phyloP scores from a whole-genome alignment of 1,284 basidiomycete genomes.

The Irpex sp. region DNA sequence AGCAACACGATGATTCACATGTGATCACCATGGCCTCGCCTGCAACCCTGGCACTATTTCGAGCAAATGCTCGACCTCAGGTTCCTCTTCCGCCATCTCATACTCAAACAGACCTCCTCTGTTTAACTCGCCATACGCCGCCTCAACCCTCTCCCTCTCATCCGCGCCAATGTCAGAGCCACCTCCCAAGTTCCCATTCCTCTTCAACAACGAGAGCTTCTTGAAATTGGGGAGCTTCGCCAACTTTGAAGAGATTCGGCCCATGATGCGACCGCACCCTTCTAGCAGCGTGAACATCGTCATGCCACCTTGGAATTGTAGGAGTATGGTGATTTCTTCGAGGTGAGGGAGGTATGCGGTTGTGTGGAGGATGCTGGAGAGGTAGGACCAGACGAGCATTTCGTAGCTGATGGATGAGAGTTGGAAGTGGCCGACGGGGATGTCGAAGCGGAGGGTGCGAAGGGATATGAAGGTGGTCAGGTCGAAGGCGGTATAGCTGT shows the following conservation, averaged over 20 bases:
- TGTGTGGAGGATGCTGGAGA: neutral
- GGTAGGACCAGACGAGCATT: neutral
- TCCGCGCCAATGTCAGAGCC: neutral
- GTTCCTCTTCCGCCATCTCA: neutral
- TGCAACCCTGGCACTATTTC: neutral
- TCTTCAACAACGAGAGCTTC: neutral
- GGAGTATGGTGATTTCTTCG: neutral
- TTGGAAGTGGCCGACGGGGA: neutral
- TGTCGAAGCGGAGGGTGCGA: neutral
- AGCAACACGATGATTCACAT: neutral
- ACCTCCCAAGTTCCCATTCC: neutral
- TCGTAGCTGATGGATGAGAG: neutral
- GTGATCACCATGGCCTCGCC: neutral
- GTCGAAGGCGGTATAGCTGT: neutral
- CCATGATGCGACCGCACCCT: neutral
- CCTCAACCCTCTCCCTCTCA: neutral
- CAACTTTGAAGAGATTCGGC: neutral
- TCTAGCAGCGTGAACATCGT: neutral
- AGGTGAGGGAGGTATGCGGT: neutral
- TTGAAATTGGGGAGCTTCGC: neutral
- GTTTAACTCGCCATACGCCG: neutral
- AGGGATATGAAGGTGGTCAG: neutral
- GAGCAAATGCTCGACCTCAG: neutral
- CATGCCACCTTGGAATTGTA: neutral
- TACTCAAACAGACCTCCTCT: neutral